phyloP scores from a whole-genome alignment of 257 asterid species.

The Solanum chiquidenum region DNA sequence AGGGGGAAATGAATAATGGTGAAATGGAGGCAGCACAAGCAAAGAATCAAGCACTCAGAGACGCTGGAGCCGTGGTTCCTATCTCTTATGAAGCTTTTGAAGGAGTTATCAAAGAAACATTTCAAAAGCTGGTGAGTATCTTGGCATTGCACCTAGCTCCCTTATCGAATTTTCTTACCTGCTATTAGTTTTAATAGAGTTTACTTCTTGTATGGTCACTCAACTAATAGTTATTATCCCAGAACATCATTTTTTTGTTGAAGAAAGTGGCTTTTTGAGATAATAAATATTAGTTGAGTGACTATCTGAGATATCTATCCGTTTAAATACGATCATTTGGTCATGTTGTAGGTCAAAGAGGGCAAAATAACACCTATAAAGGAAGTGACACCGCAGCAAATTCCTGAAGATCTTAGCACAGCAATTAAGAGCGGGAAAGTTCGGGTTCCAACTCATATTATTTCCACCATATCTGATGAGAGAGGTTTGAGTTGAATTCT shows the following conservation, averaged over 20 bases:
- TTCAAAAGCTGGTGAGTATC: constrained; percentile 53
- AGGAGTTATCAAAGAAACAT: constrained; percentile 67
- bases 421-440: constrained; percentile 98
- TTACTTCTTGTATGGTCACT: no score
- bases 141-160: not conserved
- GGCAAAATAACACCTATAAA: constrained; percentile 62
- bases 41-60: constrained; percentile 87
- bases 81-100: constrained; percentile 89
- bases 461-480: constrained; percentile 96
- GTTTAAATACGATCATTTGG: constrained; percentile 3
- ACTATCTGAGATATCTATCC: not conserved
- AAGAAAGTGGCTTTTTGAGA: not conserved
- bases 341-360: constrained; percentile 38
- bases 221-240: not conserved
- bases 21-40: constrained; percentile 99
- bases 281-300: not conserved
- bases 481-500: constrained; percentile 53
- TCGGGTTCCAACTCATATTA: constrained; percentile 96
- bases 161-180: constrained; percentile 6
- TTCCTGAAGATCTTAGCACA: constrained; percentile 73
- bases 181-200: not conserved
- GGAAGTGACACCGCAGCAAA: constrained; percentile 77
- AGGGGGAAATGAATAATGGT: constrained; percentile 98
- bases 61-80: constrained; percentile 93
- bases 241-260: not conserved